A percentile compares a stretch with the other conserved stretches of the same genome.
Evolutionary conservation across 306 rosid species (phyloP).

Genomic region (Lathyrus sativus): DNA sequence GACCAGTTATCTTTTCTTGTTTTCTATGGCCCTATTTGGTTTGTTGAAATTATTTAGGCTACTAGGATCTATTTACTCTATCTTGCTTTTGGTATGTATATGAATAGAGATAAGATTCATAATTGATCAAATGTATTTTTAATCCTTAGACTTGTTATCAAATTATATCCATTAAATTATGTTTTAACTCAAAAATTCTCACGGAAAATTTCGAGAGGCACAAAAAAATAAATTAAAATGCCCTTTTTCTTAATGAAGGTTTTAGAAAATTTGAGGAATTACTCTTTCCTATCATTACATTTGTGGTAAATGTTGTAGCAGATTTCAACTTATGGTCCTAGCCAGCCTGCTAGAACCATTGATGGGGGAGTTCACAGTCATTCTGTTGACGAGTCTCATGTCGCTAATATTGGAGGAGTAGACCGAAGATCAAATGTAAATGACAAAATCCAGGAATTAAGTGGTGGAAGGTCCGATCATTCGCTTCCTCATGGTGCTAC

Average conservation of each 20-base stretch:
- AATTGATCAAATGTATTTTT: conserved; percentile 18
- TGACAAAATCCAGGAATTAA: conserved; percentile 62
- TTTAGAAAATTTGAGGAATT: conserved; percentile 10
- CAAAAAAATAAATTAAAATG: not conserved
- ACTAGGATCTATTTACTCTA: conserved; percentile 21
- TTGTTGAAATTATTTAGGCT: not conserved
- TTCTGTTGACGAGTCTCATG: conserved; percentile 68
- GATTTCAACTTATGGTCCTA: conserved; percentile 71
- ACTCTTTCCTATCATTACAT: not conserved
- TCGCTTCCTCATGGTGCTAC: conserved; percentile 95
- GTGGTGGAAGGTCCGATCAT: conserved; percentile 70
- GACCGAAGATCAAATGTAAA: conserved; percentile 63
- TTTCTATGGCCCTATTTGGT: conserved; percentile 19
- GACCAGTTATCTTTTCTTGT: not conserved
- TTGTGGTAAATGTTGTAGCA: conserved; percentile 57
- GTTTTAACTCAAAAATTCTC: conserved; percentile 4
- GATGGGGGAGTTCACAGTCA: conserved; percentile 60
- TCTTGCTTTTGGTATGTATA: conserved; percentile 24
- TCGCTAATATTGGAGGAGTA: conserved; percentile 57
- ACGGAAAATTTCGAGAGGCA: conserved; percentile 7
- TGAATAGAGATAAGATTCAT: not conserved
- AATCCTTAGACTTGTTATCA: conserved; percentile 18
- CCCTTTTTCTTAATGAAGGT: not conserved
- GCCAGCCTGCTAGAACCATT: conserved; percentile 71
- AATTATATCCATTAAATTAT: not conserved